These are phyloP conservation scores for Calonectria henricotiae DNA, from an alignment of 2,329 filamentous ascomycete species.

Conservation along the genomic window DNA sequence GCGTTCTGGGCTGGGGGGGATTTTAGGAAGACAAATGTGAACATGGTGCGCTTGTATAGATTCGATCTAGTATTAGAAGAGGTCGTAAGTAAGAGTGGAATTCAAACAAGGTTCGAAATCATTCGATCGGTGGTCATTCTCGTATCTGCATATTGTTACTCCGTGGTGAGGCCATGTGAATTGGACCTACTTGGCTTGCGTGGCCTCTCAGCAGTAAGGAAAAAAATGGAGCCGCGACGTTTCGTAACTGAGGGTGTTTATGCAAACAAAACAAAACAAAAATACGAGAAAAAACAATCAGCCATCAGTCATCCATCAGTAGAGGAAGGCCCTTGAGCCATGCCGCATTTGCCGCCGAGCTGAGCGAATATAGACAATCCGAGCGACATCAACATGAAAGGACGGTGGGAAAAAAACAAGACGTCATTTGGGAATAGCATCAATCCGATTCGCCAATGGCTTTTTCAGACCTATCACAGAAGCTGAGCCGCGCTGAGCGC, in stretches of 20 bases:
- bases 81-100: constrained; percentile 52
- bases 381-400: background rate
- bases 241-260: constrained; percentile 19
- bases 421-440: constrained; percentile 21
- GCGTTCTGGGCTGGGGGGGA: constrained; percentile 51
- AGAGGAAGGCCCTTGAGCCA: background rate
- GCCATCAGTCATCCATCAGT: too few relatives aligned
- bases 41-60: constrained; percentile 54
- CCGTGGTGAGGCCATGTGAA: background rate
- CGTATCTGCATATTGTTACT: constrained; percentile 5
- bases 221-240: constrained; percentile 10
- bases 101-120: constrained; percentile 49
- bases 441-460: constrained; percentile 21
- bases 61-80: constrained; percentile 54
- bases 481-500: constrained; percentile 17
- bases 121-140: background rate
- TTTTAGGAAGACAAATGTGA: constrained; percentile 54
- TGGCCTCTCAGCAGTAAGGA: constrained; percentile 13
- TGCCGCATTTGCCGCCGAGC: constrained; percentile 20
- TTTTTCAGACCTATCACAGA: constrained; percentile 7
- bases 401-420: background rate
- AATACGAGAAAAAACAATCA: background rate
- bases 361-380: background rate
- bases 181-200: constrained; percentile 23
- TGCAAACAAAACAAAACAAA: constrained; percentile 6